Conservation (phyloP, 352 stramenopile genomes). For the Pythium utonaiense region DNA sequence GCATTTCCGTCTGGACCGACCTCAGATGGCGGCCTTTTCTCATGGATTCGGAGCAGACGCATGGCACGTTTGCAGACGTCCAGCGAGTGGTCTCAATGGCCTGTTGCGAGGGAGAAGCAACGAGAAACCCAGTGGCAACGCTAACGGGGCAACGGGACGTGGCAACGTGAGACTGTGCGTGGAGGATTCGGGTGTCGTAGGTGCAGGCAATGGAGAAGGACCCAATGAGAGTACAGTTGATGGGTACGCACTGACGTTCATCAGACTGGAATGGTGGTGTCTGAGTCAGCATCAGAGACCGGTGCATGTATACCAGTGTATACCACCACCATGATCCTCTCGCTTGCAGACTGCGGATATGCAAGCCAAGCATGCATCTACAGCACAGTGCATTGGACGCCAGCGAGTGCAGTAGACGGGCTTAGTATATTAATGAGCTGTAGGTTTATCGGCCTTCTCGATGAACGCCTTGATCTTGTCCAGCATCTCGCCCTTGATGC, state of each 20-base stretch:
- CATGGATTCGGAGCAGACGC: background rate
- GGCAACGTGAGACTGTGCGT: no score
- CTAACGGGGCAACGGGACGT: no score
- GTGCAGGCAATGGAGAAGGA: no score
- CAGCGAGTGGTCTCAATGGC: background rate
- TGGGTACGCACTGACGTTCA: no score
- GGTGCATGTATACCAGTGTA: background rate
- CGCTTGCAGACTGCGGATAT: background rate
- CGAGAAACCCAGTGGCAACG: no score
- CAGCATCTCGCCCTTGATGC: slow-evolving; percentile 88
- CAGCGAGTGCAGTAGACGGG: no score
- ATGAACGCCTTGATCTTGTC: slow-evolving; percentile 91
- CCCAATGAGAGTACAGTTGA: no score
- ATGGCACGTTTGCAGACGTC: background rate
- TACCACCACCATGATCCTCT: background rate
- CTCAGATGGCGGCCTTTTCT: background rate
- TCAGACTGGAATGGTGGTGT: background rate
- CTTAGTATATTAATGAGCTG: background rate
- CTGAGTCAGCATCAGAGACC: background rate
- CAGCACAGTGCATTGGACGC: background rate
- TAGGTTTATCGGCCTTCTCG: slow-evolving; percentile 46
- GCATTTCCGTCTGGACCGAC: background rate
- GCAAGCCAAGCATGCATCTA: no score
- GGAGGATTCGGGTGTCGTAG: no score
- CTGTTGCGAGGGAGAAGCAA: background rate